phyloP scores from a whole-genome alignment of 345 rosid genomes.

The Eucalyptus tenuipes region DNA sequence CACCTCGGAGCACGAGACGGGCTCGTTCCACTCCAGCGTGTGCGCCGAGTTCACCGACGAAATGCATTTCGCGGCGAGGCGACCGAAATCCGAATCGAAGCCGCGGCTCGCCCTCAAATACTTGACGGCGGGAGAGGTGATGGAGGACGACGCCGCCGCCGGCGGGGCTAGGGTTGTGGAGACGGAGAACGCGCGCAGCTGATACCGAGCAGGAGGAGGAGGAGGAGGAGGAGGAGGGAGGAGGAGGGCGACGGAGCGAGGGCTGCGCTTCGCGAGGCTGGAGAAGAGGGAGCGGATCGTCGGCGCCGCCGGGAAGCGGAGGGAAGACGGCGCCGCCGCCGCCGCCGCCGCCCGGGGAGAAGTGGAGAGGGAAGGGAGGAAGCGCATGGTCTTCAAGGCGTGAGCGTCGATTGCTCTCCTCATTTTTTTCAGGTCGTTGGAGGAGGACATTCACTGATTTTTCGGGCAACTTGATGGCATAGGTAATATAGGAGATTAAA shows the following conservation, averaged over 20 bases:
- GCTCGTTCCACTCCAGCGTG: slow-evolving; percentile 26
- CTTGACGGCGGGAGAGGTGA: not conserved
- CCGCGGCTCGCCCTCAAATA: not conserved
- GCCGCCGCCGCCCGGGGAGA: not conserved
- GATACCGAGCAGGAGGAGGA: not conserved
- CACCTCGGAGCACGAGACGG: slow-evolving; percentile 16
- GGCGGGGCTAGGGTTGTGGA: not conserved
- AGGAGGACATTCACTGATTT: not conserved
- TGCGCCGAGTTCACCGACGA: slow-evolving; percentile 15
- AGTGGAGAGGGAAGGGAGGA: not conserved
- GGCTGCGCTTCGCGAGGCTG: not conserved
- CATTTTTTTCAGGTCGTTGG: not conserved
- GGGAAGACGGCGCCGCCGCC: not conserved
- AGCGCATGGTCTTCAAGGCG: not conserved
- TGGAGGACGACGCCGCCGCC: not conserved
- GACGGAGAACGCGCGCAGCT: not conserved
- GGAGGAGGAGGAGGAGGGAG: not conserved
- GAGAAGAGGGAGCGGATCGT: not conserved
- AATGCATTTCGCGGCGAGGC: slow-evolving; percentile 3
- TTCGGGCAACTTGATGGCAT: not conserved
- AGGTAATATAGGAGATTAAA: not conserved
- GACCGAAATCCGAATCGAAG: not conserved
- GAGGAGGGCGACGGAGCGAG: not conserved
- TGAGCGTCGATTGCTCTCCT: not conserved
- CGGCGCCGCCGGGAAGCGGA: not conserved